phyloP scores from a whole-genome alignment of 176 grass and related monocot genomes.

The Olyra latifolia region DNA sequence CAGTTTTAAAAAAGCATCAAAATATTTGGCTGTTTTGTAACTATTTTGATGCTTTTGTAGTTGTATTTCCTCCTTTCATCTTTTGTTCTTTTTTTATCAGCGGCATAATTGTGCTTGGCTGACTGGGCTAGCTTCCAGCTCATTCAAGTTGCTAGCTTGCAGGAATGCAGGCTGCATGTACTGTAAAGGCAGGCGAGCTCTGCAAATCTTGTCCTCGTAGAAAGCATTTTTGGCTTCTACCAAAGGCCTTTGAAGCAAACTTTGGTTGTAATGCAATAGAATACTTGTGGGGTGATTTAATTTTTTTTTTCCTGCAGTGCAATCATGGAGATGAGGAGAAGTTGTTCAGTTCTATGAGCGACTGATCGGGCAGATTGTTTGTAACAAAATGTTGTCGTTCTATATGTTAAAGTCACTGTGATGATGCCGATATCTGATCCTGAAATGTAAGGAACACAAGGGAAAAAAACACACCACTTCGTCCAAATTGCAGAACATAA shows the following conservation, averaged over 20 bases:
- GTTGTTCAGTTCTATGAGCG: not conserved
- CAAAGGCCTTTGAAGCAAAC: conserved; percentile 15
- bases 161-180: conserved; percentile 33
- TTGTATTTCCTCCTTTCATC: conserved; percentile 16
- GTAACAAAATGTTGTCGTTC: not conserved
- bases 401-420: not conserved
- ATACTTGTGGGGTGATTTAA: not conserved
- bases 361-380: not conserved
- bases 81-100: conserved; percentile 27
- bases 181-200: conserved; percentile 43
- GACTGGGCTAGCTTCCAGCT: conserved; percentile 48
- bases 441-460: not conserved
- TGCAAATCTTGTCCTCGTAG: conserved; percentile 36
- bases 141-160: conserved; percentile 24
- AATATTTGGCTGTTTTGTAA: too few relatives aligned
- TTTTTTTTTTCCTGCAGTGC: not conserved
- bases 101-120: conserved; percentile 33
- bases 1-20: not conserved
- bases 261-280: not conserved
- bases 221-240: conserved; percentile 32
- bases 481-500: not conserved
- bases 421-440: not conserved
- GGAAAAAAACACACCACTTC: not conserved
- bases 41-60: conserved; percentile 33
- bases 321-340: not conserved